Evolutionary conservation across 2,329 filamentous ascomycete genomes (phyloP).

Genomic region (Hymenoscyphus fraxineus): DNA sequence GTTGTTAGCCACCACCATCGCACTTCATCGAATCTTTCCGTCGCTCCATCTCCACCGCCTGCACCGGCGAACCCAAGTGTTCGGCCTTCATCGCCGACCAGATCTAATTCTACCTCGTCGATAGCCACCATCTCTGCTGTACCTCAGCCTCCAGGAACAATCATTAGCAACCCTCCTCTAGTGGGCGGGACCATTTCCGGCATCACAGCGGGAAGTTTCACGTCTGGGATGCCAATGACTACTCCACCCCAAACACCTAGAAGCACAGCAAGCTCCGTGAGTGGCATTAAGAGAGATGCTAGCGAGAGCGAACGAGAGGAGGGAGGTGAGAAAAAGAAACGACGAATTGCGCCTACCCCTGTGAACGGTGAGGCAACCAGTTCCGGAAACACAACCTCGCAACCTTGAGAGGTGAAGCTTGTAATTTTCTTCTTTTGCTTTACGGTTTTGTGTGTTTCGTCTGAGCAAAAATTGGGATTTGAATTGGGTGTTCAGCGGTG

Average conservation of each 20-base stretch:
- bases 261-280: conserved; percentile 54
- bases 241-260: conserved; percentile 88
- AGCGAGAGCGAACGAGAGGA: conserved; percentile 49
- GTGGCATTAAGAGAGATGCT: conserved; percentile 53
- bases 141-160: conserved; percentile 38
- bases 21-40: conserved; percentile 54
- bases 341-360: conserved; percentile 65
- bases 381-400: background rate
- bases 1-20: conserved; percentile 46
- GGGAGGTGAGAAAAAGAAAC: conserved; percentile 58
- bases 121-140: conserved; percentile 62
- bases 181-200: conserved; percentile 73
- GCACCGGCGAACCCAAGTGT: conserved; percentile 49
- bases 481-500: background rate
- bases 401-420: background rate
- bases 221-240: conserved; percentile 66
- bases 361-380: conserved; percentile 35
- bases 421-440: background rate
- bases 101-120: conserved; percentile 83
- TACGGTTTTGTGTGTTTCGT: background rate
- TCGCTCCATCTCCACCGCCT: conserved; percentile 56
- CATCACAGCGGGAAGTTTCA: conserved; percentile 60
- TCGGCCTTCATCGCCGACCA: conserved; percentile 71
- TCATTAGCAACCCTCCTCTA: conserved; percentile 74
- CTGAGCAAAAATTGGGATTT: background rate